Conservation (phyloP, 331 rosid species). For the Arachis monticola region DNA sequence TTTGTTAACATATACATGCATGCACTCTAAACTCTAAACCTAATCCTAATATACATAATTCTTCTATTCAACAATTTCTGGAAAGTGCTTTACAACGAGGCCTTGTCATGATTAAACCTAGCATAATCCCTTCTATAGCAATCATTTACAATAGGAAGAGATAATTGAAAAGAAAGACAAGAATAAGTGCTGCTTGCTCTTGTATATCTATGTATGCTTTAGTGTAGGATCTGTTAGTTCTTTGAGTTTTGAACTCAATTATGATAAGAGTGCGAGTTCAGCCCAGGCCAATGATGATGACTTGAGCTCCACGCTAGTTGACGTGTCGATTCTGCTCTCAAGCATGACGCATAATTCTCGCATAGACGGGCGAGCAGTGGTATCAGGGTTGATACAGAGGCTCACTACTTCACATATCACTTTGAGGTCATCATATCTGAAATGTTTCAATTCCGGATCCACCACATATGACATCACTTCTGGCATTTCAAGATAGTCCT, state of each 20-base stretch:
- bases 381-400: constrained; percentile 72
- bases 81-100: constrained; percentile 60
- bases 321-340: constrained; percentile 85
- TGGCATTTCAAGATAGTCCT: constrained; percentile 79
- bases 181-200: constrained; percentile 25
- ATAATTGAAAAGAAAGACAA: constrained; percentile 10
- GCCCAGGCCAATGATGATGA: constrained; percentile 98
- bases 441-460: constrained; percentile 83
- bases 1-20: too few relatives aligned
- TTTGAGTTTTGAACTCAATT: constrained; percentile 42
- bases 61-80: constrained; percentile 40
- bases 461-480: constrained; percentile 79
- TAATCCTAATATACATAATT: constrained; percentile 29
- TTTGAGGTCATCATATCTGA: constrained; percentile 73
- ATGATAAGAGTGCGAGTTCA: constrained; percentile 85
- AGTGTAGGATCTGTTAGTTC: constrained; percentile 62
- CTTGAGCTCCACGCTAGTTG: constrained; percentile 69
- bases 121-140: constrained; percentile 43
- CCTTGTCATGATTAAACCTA: constrained; percentile 44
- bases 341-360: constrained; percentile 67
- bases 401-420: constrained; percentile 78
- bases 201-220: constrained; percentile 51
- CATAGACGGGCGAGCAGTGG: constrained; percentile 65
- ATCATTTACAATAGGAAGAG: constrained; percentile 59
- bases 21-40: neutral